Percentiles rank a stretch among this genome's conserved stretches.
phyloP scores from a whole-genome alignment of 2,329 filamentous ascomycete species.

The Phialophora verrucosa region DNA sequence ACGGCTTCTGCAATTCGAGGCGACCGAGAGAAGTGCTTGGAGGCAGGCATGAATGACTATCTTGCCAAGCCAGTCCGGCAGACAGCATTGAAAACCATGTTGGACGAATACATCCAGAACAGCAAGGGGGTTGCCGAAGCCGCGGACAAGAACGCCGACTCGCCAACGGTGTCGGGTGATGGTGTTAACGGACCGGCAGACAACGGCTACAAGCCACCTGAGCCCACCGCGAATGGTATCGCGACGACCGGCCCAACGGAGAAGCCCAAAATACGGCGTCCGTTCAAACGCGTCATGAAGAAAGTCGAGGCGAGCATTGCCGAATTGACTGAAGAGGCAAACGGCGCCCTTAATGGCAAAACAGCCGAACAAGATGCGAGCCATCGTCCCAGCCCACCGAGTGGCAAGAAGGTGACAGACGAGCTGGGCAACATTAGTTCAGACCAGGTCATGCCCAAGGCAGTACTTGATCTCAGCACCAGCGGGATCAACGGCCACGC shows the following conservation, averaged over 20 bases:
- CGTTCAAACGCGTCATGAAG: conserved; percentile 36
- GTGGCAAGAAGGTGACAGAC: conserved; percentile 34
- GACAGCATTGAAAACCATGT: conserved; percentile 81
- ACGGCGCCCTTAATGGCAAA: neutral
- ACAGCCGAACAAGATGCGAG: neutral
- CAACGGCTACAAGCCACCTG: conserved; percentile 10
- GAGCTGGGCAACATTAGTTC: conserved; percentile 34
- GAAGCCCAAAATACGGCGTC: conserved; percentile 32
- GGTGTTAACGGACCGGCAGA: conserved; percentile 25
- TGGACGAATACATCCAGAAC: conserved; percentile 67
- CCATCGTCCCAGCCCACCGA: conserved; percentile 23
- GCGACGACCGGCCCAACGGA: conserved; percentile 21
- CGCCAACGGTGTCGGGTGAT: conserved; percentile 26
- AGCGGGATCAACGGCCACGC: conserved; percentile 19
- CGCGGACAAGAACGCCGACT: conserved; percentile 9
- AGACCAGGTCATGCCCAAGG: conserved; percentile 29
- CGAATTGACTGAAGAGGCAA: conserved; percentile 19
- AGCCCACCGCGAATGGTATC: conserved; percentile 18
- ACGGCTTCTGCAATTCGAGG: conserved; percentile 93
- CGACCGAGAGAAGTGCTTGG: conserved; percentile 92
- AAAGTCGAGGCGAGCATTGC: conserved; percentile 27
- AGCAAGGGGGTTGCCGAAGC: conserved; percentile 24
- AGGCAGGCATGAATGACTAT: conserved; percentile 97
- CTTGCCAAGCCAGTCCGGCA: conserved; percentile 93
- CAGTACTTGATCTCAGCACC: neutral